phyloP scores from a whole-genome alignment of 495 filamentous ascomycete genomes.

The Cercophora sp. region DNA sequence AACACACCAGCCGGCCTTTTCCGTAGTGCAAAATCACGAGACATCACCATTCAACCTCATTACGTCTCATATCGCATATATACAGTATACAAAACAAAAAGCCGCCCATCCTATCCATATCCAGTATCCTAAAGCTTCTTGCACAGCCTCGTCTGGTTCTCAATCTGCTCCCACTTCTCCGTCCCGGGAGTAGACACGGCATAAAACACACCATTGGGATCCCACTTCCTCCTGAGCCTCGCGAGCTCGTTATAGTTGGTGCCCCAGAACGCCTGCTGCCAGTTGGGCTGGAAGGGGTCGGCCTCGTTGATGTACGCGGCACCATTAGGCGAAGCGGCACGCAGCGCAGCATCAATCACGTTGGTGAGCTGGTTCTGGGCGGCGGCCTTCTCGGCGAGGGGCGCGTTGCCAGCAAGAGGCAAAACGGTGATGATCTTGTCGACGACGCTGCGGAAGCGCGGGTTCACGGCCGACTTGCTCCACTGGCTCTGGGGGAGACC shows the following conservation, averaged over 20 bases:
- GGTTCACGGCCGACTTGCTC: slow-evolving; percentile 36
- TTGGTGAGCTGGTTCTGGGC: slow-evolving; percentile 38
- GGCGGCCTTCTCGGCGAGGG: slow-evolving; percentile 33
- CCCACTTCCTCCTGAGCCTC: slow-evolving; percentile 51
- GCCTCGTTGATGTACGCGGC: slow-evolving; percentile 46
- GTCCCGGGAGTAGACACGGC: slow-evolving; percentile 41
- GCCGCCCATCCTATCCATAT: too few species aligned
- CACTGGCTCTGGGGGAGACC: slow-evolving; percentile 28
- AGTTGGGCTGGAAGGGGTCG: slow-evolving; percentile 53
- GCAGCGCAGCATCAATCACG: slow-evolving; percentile 42
- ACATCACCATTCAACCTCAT: too few species aligned
- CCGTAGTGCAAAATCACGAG: too few species aligned
- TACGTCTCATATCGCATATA: too few species aligned
- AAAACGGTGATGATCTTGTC: slow-evolving; percentile 47
- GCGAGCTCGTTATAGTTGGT: slow-evolving; percentile 43
- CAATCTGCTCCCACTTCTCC: slow-evolving; percentile 43
- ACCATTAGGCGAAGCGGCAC: slow-evolving; percentile 38
- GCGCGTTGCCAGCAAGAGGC: slow-evolving; percentile 27
- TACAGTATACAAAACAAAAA: too few species aligned
- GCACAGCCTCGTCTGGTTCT: slow-evolving; percentile 41
- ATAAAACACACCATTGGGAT: slow-evolving; percentile 52
- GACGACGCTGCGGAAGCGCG: slow-evolving; percentile 41
- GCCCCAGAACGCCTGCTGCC: slow-evolving; percentile 54
- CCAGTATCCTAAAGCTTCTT: slow-evolving; percentile 21
- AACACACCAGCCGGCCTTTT: too few species aligned